phyloP scores from a whole-genome alignment of 1,139 yeast species.

The Suhomyces coccinellae region DNA sequence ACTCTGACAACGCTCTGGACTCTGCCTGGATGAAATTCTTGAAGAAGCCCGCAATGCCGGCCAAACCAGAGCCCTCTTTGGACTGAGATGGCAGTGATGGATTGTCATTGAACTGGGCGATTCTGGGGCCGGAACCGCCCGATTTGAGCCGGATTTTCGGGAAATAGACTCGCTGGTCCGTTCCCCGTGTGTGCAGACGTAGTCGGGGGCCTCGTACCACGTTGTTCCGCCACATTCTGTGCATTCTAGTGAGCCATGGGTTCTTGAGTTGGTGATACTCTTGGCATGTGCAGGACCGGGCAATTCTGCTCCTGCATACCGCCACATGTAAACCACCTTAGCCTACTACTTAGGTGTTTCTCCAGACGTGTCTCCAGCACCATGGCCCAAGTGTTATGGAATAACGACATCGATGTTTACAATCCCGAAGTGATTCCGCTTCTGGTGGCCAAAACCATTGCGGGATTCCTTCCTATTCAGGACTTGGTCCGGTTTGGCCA shows the following conservation, averaged over 20 bases:
- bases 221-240: conserved; percentile 3
- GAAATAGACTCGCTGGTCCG: neutral
- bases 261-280: neutral
- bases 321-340: neutral
- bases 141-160: neutral
- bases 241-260: neutral
- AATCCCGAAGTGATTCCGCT: conserved; percentile 44
- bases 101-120: neutral
- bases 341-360: neutral
- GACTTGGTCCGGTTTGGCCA: conserved; percentile 39
- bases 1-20: conserved; percentile 10
- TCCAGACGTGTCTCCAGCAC: neutral
- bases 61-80: neutral
- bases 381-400: conserved; percentile 53
- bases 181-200: neutral
- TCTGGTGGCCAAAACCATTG: conserved; percentile 37
- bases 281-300: neutral
- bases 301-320: neutral
- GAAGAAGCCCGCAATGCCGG: conserved; percentile 7
- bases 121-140: neutral
- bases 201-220: conserved; percentile 4
- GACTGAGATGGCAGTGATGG: neutral
- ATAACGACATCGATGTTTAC: conserved; percentile 49
- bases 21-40: conserved; percentile 14
- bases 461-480: conserved; percentile 36